Percentiles rank a stretch among this genome's conserved stretches.
Conservation (phyloP, 129 eudicot genomes). For the Pittosporum tobira region DNA sequence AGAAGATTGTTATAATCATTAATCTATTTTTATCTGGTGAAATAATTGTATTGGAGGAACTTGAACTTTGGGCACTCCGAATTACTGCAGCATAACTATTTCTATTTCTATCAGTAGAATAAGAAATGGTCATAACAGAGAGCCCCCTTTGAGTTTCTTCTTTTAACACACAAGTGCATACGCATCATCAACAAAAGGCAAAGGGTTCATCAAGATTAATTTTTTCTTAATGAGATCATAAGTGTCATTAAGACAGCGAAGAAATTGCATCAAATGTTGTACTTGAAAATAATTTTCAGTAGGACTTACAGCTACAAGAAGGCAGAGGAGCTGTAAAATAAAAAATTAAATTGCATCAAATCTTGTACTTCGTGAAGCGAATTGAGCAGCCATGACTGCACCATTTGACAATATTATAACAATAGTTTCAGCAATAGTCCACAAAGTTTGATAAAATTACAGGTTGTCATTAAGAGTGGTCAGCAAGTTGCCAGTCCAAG, state of each 20-base stretch:
- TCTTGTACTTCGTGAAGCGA: constrained; percentile 2
- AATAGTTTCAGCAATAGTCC: no score
- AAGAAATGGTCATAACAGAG: background rate
- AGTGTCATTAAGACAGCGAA: background rate
- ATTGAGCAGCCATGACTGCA: constrained; percentile 8
- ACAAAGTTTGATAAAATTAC: no score
- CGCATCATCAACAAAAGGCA: constrained; percentile 10
- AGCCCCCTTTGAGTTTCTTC: constrained; percentile 2
- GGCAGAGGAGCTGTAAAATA: constrained; percentile 2
- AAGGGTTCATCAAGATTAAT: constrained; percentile 5
- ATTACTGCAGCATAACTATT: constrained; percentile 7
- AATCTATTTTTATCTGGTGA: background rate
- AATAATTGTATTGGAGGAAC: no score
- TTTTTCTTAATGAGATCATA: constrained; percentile 4
- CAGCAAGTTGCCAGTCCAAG: no score
- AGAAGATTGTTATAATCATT: no score
- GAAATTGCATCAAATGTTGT: background rate
- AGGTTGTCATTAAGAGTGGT: no score
- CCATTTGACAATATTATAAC: no score
- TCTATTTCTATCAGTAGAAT: background rate
- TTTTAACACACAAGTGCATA: background rate
- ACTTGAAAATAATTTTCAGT: background rate
- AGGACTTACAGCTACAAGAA: background rate
- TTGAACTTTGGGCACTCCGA: background rate
- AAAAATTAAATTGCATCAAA: no score